Evolutionary conservation across 2,329 filamentous ascomycete species (phyloP).

Genomic region (Aspergillus nomiae): DNA sequence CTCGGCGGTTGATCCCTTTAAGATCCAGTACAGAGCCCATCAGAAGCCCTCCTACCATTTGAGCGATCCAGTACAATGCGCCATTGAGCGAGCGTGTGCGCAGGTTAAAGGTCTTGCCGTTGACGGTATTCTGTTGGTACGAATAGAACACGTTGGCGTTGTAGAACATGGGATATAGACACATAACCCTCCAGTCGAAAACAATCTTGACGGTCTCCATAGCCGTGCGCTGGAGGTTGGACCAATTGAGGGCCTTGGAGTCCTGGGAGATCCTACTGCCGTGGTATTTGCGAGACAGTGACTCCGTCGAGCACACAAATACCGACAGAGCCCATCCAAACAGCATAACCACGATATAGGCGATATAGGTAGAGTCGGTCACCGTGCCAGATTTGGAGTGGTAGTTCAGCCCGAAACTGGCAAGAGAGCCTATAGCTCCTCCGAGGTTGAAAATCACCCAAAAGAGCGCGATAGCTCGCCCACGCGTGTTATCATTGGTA

Average conservation of each 20-base stretch:
- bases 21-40: conserved; percentile 73
- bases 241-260: conserved; percentile 76
- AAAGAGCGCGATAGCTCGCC: conserved; percentile 83
- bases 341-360: conserved; percentile 78
- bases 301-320: conserved; percentile 68
- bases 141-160: conserved; percentile 77
- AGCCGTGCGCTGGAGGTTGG: conserved; percentile 73
- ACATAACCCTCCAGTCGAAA: conserved; percentile 64
- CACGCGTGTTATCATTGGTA: conserved; percentile 75
- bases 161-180: conserved; percentile 78
- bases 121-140: conserved; percentile 75
- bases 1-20: conserved; percentile 58
- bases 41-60: conserved; percentile 72
- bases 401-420: conserved; percentile 41
- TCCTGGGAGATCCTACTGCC: conserved; percentile 75
- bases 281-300: conserved; percentile 73
- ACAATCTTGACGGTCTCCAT: conserved; percentile 71
- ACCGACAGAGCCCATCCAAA: conserved; percentile 70
- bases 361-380: conserved; percentile 76
- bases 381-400: conserved; percentile 27
- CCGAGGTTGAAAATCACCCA: conserved; percentile 94
- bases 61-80: conserved; percentile 72
- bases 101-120: conserved; percentile 68
- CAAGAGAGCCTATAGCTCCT: conserved; percentile 76
- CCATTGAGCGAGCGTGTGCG: conserved; percentile 73